Evolutionary conservation across 306 rosid genomes (phyloP), one percentile per base, ranked within the genome.

Genomic region (Clitoria ternatea): DNA sequence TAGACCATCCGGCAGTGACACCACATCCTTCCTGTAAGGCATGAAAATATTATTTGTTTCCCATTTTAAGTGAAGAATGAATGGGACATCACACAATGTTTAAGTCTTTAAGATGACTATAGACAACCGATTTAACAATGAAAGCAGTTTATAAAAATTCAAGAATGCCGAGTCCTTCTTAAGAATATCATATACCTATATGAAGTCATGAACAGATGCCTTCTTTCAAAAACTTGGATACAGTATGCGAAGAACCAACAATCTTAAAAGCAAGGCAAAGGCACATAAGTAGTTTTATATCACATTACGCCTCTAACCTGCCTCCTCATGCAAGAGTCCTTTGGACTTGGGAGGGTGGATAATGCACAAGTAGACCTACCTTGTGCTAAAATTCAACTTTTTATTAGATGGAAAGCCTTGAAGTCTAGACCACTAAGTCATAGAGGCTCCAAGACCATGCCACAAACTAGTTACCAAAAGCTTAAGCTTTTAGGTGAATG

Each of bases 1-100:
- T 92, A 92, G 49, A 92, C 97, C 97, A 92, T 89, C 62, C 96
- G 82, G 73, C 97, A 92, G 74, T 92, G 97, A 79, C 97, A 92
- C 97, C 97, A 89, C 97, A 92, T 92, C 76, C 94, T 92, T 82
- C 97, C 97, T 92, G 87, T 69, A 81, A 52, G 70, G 62, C 27
- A 61, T 18, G 50, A 63, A 22, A 49, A 36, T 56, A 50, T 84
- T 12, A 44, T 26, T 47, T 47, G 8, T 29, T 61, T 29, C 40
- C 14, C n/a, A 39, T 54, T 55, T 60, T 44, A 43, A 63, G 76
- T 32, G 52, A 22, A 50, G 45, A 69, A 61, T 73, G 43, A 52
- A 35, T 22, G 47, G 26, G 65, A 63, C 19, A 73, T 43, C 45
- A 36, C 48, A 33, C 61, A 70, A 22, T 11, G 60, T 69, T 67